These are phyloP conservation scores for Brassica carinata DNA, from an alignment of 345 rosid species.

Conservation along the genomic window DNA sequence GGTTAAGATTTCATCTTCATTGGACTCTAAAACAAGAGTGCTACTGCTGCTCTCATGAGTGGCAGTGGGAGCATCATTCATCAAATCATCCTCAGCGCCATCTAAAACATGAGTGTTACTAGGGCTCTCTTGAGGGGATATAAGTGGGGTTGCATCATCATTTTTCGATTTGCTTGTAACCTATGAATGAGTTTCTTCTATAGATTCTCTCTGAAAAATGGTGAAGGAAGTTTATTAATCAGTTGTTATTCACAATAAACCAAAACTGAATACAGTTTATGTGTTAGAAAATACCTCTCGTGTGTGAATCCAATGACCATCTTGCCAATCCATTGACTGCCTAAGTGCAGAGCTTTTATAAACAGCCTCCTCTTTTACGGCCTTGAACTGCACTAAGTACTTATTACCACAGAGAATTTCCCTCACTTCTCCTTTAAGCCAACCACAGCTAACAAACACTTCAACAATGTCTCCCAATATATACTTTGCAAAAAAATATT, in stretches of 20 bases:
- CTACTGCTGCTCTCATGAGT: no score
- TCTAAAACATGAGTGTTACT: no score
- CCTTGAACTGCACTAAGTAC: not conserved
- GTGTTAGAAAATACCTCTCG: not conserved
- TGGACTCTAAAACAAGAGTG: no score
- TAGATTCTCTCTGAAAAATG: not conserved
- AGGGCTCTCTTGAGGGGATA: no score
- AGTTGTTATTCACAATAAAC: not conserved
- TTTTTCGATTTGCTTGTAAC: not conserved
- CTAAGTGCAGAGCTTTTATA: not conserved
- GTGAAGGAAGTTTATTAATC: not conserved
- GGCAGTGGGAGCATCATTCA: no score
- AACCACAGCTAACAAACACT: not conserved
- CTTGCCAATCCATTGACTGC: not conserved
- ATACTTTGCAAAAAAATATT: not conserved
- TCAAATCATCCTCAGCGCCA: no score
- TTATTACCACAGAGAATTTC: not conserved
- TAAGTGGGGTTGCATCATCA: no score
- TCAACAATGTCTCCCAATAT: not conserved
- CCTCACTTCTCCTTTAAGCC: not conserved
- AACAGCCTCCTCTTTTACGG: not conserved
- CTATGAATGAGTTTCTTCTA: not conserved
- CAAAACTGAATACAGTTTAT: not conserved
- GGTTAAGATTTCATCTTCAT: no score
- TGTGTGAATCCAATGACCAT: not conserved